Conservation (phyloP, 2,329 filamentous ascomycete genomes). For the Blumeria graminis region DNA sequence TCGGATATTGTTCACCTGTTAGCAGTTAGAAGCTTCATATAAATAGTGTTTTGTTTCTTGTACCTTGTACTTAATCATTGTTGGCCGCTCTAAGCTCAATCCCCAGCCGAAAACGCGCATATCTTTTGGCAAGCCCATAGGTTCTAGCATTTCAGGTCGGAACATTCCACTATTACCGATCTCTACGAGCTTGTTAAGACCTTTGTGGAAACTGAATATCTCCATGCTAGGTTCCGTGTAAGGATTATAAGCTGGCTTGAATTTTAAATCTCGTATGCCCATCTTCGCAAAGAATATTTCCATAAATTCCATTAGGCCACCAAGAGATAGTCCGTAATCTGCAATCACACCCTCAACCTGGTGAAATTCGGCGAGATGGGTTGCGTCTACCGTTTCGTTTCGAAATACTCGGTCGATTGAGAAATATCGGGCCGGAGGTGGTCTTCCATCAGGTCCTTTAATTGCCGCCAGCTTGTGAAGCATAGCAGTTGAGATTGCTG, state of each 20-base stretch:
- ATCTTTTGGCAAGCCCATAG: conserved; percentile 81
- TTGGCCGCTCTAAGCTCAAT: conserved; percentile 73
- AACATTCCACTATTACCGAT: conserved; percentile 99
- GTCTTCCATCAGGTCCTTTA: conserved; percentile 45
- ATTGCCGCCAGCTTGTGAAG: conserved; percentile 69
- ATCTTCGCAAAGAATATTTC: conserved; percentile 91
- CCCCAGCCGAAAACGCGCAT: conserved; percentile 91
- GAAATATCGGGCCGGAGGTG: conserved; percentile 69
- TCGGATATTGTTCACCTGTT: conserved; percentile 29
- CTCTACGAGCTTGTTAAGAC: conserved; percentile 75
- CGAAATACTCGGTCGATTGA: conserved; percentile 96
- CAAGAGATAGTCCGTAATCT: conserved; percentile 78
- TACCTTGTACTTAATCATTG: conserved; percentile 35
- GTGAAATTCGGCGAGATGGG: conserved; percentile 93
- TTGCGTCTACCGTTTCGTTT: conserved; percentile 92
- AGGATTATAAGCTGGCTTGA: conserved; percentile 93
- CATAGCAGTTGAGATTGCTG: conserved; percentile 73
- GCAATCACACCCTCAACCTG: conserved; percentile 97
- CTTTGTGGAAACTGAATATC: conserved; percentile 87
- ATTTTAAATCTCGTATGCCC: conserved; percentile 66
- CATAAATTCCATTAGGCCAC: conserved; percentile 84
- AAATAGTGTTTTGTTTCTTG: neutral
- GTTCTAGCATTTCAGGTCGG: conserved; percentile 85
- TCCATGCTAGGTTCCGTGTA: conserved; percentile 96
- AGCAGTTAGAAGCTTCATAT: neutral